phyloP scores from a whole-genome alignment of 208 protist genomes.

The Leishmania lainsoni region DNA sequence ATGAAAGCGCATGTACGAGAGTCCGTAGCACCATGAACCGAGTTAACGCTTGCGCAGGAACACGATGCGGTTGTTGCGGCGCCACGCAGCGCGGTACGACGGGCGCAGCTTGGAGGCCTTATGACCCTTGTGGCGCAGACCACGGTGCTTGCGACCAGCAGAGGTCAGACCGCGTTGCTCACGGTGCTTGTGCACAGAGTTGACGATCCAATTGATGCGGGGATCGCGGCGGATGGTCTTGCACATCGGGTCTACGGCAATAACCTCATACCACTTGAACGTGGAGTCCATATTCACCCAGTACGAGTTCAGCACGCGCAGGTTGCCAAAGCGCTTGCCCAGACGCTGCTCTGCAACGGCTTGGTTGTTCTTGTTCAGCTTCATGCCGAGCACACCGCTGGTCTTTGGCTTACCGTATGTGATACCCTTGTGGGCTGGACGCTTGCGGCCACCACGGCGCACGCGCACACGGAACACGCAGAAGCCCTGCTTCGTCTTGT shows the following conservation, averaged over 20 bases:
- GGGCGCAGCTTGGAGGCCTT: constrained; percentile 95
- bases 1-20: constrained; percentile 8
- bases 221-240: constrained; percentile 98
- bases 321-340: constrained; percentile 94
- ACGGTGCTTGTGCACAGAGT: constrained; percentile 96
- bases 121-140: constrained; percentile 96
- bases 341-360: constrained; percentile 97
- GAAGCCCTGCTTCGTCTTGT: constrained; percentile 99
- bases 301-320: constrained; percentile 99
- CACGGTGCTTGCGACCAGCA: constrained; percentile 96
- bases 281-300: constrained; percentile 98
- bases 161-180: constrained; percentile 99
- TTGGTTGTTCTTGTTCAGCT: constrained; percentile 96
- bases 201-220: constrained; percentile 99
- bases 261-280: constrained; percentile 99
- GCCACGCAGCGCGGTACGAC: constrained; percentile 97
- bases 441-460: constrained; percentile 98
- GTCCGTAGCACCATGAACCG: background rate
- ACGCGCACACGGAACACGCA: constrained; percentile 99
- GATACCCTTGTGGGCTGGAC: constrained; percentile 96
- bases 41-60: constrained; percentile 93
- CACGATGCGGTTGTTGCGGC: constrained; percentile 97
- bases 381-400: constrained; percentile 98
- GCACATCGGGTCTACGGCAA: constrained; percentile 98
- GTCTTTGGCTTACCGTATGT: constrained; percentile 99